Evolutionary conservation across 495 filamentous ascomycete genomes (phyloP).

Genomic region (Astrocystis sublimbata): DNA sequence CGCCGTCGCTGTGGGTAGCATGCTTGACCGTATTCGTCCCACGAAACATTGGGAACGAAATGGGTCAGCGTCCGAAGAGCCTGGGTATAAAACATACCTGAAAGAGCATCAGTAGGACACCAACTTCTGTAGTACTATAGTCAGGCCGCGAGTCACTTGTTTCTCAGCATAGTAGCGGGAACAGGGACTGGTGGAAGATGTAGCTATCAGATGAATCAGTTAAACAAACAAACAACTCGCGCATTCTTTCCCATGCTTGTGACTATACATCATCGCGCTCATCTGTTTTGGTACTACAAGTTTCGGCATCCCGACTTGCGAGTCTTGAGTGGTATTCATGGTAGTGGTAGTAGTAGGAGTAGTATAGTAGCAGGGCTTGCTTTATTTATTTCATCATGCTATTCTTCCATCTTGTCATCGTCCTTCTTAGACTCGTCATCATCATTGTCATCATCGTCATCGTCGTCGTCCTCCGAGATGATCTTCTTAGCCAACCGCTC

Average conservation of each 20-base stretch:
- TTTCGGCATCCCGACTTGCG: neutral
- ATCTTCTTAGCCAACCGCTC: slow-evolving; percentile 82
- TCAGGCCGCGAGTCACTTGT: slow-evolving; percentile 2
- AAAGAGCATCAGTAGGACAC: slow-evolving; percentile 11
- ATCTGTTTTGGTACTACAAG: slow-evolving; percentile 18
- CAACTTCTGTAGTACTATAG: slow-evolving; percentile 1
- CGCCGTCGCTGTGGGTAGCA: neutral
- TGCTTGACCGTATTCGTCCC: neutral
- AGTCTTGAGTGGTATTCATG: too few species aligned
- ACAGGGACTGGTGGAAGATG: neutral
- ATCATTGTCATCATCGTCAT: slow-evolving; percentile 55
- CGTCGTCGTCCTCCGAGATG: slow-evolving; percentile 74
- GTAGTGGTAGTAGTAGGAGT: too few species aligned
- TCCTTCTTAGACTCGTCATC: slow-evolving; percentile 44
- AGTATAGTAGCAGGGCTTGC: too few species aligned
- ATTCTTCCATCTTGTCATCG: slow-evolving; percentile 78
- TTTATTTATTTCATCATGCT: too few species aligned
- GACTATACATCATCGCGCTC: slow-evolving; percentile 3
- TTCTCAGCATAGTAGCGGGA: neutral
- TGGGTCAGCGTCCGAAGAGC: neutral
- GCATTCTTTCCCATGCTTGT: slow-evolving; percentile 1
- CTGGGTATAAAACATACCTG: slow-evolving; percentile 14
- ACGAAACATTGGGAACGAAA: neutral
- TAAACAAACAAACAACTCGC: too few species aligned
- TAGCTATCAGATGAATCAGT: slow-evolving; percentile 10